phyloP scores from a whole-genome alignment of 2,329 filamentous ascomycete genomes.

The Bipolaris sorokiniana region DNA sequence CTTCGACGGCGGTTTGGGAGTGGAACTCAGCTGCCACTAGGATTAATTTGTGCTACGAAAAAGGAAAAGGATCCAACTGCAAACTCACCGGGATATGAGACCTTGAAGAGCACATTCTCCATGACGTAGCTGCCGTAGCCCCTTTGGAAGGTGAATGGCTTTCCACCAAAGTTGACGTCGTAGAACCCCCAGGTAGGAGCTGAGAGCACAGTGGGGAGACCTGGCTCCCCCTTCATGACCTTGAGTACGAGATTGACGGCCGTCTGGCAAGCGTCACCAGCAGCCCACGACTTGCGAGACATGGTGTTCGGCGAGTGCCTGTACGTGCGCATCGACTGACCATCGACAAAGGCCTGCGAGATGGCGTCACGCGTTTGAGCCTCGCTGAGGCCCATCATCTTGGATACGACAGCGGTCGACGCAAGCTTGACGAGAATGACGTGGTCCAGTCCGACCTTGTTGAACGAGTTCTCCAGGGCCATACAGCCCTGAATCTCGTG shows the following conservation, averaged over 20 bases:
- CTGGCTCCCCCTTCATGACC: conserved; percentile 88
- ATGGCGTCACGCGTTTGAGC: conserved; percentile 93
- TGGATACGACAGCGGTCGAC: conserved; percentile 89
- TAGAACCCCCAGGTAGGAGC: conserved; percentile 98
- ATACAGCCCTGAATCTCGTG: conserved; percentile 98
- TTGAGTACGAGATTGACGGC: conserved; percentile 91
- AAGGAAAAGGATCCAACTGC: not conserved
- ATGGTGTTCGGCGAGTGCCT: conserved; percentile 98
- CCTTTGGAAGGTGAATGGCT: conserved; percentile 90
- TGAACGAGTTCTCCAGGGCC: conserved; percentile 96
- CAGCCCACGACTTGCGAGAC: conserved; percentile 99
- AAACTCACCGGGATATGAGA: conserved; percentile 85
- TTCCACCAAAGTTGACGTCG: conserved; percentile 95
- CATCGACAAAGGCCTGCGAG: conserved; percentile 96
- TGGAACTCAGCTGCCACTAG: conserved; percentile 78
- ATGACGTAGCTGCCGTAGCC: conserved; percentile 98
- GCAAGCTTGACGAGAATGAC: conserved; percentile 98
- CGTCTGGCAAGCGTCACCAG: conserved; percentile 95
- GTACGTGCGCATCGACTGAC: conserved; percentile 95
- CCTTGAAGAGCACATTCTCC: conserved; percentile 99
- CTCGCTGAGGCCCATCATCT: conserved; percentile 90
- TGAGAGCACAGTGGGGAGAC: conserved; percentile 89
- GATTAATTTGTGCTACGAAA: conserved; percentile 5
- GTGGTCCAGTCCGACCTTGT: conserved; percentile 97
- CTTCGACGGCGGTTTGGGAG: conserved; percentile 97